A percentile compares a stretch with the other conserved stretches of the same genome.
Evolutionary conservation across 331 rosid genomes (phyloP).

Genomic region (Quercus tomentella): DNA sequence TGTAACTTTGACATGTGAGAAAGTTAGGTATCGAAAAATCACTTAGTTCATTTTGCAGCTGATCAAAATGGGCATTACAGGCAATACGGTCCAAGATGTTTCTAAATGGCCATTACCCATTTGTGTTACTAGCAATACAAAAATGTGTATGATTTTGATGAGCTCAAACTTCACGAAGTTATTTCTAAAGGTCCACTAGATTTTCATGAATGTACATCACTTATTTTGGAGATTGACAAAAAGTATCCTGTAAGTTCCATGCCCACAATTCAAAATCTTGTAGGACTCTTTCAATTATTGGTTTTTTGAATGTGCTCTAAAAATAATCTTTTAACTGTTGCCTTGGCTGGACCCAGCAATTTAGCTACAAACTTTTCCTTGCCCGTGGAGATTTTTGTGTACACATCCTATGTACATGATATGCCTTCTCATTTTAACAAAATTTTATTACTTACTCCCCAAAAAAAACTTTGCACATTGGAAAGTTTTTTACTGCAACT

Average conservation of each 20-base stretch:
- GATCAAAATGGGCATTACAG: not conserved
- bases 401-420: too few species aligned
- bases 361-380: too few species aligned
- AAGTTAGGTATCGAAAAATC: not conserved
- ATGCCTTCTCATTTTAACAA: too few species aligned
- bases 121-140: too few species aligned
- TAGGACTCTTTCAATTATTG: not conserved
- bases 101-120: not conserved
- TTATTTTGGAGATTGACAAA: slow-evolving; percentile 55
- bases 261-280: slow-evolving; percentile 1
- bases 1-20: not conserved
- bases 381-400: too few species aligned
- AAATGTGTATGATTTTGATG: slow-evolving; percentile 23
- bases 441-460: too few species aligned
- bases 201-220: slow-evolving; percentile 66
- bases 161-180: slow-evolving; percentile 34
- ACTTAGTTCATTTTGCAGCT: not conserved
- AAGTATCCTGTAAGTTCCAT: slow-evolving; percentile 49
- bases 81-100: not conserved
- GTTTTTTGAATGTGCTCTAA: not conserved
- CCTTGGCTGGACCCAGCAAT: not conserved
- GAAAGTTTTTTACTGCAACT: not conserved
- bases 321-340: not conserved
- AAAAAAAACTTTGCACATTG: not conserved
- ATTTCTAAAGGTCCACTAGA: slow-evolving; percentile 40